Evolutionary conservation across 1,284 basidiomycete species (phyloP), one percentile per base, ranked within the genome.

Genomic region (Thelephora terrestris): DNA sequence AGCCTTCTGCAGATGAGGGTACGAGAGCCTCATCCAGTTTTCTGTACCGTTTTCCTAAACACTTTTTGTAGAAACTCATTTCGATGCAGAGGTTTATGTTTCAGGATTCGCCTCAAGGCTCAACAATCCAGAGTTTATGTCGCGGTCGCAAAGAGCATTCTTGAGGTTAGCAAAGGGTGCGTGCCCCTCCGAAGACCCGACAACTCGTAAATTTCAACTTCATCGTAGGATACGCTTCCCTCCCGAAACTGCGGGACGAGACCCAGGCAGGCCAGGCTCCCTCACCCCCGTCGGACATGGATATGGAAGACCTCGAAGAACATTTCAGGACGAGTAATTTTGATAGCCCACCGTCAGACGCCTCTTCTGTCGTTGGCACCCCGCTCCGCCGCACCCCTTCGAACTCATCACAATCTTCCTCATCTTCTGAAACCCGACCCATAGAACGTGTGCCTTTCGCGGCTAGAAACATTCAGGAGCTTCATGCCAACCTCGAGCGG

Each of bases 161-260:
- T 71, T 91, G 50, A 73, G 75, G 18, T 64, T 92, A 37, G 90
- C 89, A 7, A 85, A 81, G 72, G 73, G 90, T 89, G 57, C 36
- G 70, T 47, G 4, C 20, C 12, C 36, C 36, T 18, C 18, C 24
- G 18, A 27, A 14, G 14, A 16, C 27, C 16, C 25, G 18, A 21
- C 32, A 48, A 24, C 12, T 24, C 6, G 14, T 42, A 17, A 37
- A 25, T 20, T 40, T 18, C 36, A 18, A 40, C 35, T 37, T 34
- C 16, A 12, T 29, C 17, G 16, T 50, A 85, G 82, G 73, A 21
- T 82, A 81, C 57, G 82, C 80, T 20, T 67, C 76, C 6, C 61
- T 87, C 4, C 80, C 84, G 9, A 81, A 78, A 54, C 55, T 79
- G 9, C 29, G 58, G 6, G 23, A 53, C 43, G 35, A 50, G 47